A percentile compares a stretch with the other conserved stretches of the same genome.
These are phyloP conservation scores for Penicillium thymicola DNA, from an alignment of 2,329 filamentous ascomycete genomes.

Conservation along the genomic window DNA sequence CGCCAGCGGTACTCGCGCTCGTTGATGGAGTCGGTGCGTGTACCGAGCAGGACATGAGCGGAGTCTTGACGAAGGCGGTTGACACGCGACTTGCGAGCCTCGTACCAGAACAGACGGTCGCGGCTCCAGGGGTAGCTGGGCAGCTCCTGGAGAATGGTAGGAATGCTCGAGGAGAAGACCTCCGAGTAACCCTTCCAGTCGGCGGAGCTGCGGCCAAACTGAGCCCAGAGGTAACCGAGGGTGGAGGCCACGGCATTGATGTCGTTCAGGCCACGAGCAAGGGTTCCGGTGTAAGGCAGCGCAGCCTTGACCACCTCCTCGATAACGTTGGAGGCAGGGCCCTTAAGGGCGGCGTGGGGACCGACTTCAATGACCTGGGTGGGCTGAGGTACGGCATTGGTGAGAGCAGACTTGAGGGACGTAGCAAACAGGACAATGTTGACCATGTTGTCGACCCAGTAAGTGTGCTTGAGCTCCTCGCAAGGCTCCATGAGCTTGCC, in stretches of 20 bases:
- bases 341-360: constrained; percentile 35
- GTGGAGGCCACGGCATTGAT: not conserved
- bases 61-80: not conserved
- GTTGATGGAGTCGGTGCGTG: not conserved
- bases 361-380: constrained; percentile 30
- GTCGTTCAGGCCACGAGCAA: not conserved
- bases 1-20: constrained; percentile 38
- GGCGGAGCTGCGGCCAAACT: constrained; percentile 5
- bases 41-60: constrained; percentile 4
- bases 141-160: constrained; percentile 1
- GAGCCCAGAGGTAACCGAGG: not conserved
- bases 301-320: not conserved
- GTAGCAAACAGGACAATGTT: constrained; percentile 11
- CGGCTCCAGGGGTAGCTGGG: constrained; percentile 16
- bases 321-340: constrained; percentile 17
- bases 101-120: constrained; percentile 4
- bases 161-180: not conserved
- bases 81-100: not conserved
- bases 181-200: not conserved
- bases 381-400: not conserved
- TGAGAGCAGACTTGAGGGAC: constrained; percentile 19
- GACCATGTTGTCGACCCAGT: constrained; percentile 25
- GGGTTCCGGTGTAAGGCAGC: constrained; percentile 4
- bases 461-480: not conserved
- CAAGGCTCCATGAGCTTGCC: not conserved